phyloP scores from a whole-genome alignment of 2,329 filamentous ascomycete species.

The Penicillium sp. region DNA sequence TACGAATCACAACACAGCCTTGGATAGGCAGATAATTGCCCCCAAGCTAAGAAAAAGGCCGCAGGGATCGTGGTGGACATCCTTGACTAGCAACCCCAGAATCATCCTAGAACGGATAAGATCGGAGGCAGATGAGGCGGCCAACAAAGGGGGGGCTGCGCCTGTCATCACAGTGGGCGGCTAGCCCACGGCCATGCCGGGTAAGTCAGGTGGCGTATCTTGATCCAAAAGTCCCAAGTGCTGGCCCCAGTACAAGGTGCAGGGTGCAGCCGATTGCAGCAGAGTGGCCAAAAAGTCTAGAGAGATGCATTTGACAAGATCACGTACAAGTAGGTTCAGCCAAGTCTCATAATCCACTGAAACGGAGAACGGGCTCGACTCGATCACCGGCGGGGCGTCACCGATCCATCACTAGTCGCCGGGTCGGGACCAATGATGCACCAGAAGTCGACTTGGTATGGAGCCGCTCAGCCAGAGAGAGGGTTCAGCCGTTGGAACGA shows the following conservation, averaged over 20 bases:
- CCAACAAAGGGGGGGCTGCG: constrained; percentile 11
- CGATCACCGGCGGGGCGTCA: constrained; percentile 27
- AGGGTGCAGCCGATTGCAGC: not conserved
- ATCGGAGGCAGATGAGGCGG: constrained; percentile 17
- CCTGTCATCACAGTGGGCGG: not conserved
- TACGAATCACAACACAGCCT: constrained; percentile 1
- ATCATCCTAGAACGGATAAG: constrained; percentile 19
- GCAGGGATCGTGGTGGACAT: constrained; percentile 11
- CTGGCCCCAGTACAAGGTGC: constrained; percentile 1
- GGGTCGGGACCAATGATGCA: constrained; percentile 22
- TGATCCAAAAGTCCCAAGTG: not conserved
- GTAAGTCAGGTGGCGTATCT: not conserved
- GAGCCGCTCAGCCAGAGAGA: constrained; percentile 16
- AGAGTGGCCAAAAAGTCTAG: not conserved
- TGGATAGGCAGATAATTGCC: not conserved
- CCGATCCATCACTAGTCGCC: constrained; percentile 27
- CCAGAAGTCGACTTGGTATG: constrained; percentile 16
- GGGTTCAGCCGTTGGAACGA: constrained; percentile 28
- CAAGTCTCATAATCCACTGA: constrained; percentile 10
- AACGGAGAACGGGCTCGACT: constrained; percentile 22
- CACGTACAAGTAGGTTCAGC: constrained; percentile 13
- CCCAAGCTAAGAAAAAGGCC: not conserved
- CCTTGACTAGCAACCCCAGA: constrained; percentile 21
- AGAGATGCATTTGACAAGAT: not conserved
- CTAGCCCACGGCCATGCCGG: not conserved